These are phyloP conservation scores for Colletotrichum brevisporum DNA, from an alignment of 2,329 filamentous ascomycete genomes.

Conservation along the genomic window DNA sequence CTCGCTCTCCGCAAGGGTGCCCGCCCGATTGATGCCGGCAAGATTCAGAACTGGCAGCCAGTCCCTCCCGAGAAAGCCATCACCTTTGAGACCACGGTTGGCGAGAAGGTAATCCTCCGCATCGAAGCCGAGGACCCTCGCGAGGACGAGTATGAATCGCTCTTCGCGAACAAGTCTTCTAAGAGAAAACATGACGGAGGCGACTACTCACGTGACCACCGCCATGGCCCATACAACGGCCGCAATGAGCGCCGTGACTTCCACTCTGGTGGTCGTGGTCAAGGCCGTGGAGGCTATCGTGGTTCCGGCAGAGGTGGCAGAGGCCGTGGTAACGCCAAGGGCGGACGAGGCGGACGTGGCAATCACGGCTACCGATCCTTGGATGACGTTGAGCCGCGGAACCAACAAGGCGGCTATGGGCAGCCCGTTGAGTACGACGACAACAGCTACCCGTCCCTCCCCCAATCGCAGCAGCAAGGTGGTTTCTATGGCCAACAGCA, in stretches of 20 bases:
- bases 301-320: constrained; percentile 55
- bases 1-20: constrained; percentile 83
- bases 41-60: constrained; percentile 88
- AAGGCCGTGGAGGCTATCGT: constrained; percentile 52
- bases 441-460: constrained; percentile 47
- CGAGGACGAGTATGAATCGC: constrained; percentile 75
- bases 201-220: constrained; percentile 46
- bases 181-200: constrained; percentile 70
- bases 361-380: constrained; percentile 75
- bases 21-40: constrained; percentile 82
- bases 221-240: constrained; percentile 50
- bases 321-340: constrained; percentile 58
- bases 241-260: constrained; percentile 59
- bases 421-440: constrained; percentile 65
- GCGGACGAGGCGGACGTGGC: constrained; percentile 63
- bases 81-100: constrained; percentile 85
- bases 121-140: constrained; percentile 79
- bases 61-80: constrained; percentile 79
- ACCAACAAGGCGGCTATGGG: constrained; percentile 59
- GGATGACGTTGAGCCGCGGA: constrained; percentile 72
- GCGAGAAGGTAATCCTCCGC: constrained; percentile 86
- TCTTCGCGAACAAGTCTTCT: constrained; percentile 71
- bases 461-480: constrained; percentile 40
- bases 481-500: constrained; percentile 41
- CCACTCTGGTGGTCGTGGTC: constrained; percentile 57